Evolutionary conservation across 2,329 filamentous ascomycete species (phyloP).

Genomic region (Piedraia hortae): DNA sequence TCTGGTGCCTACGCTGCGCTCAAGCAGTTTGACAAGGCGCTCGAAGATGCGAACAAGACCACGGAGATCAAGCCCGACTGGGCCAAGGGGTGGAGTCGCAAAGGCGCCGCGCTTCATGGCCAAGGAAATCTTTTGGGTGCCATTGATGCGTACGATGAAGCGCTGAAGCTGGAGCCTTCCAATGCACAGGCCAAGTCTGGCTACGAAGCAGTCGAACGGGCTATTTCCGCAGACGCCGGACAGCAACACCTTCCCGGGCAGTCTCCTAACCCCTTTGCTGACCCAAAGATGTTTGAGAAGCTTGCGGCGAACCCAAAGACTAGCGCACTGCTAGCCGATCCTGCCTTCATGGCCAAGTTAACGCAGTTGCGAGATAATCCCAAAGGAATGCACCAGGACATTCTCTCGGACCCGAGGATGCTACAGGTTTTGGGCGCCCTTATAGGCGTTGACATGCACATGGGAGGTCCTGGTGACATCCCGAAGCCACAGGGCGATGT

Average conservation of each 20-base stretch:
- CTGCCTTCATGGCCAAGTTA: slow-evolving; percentile 72
- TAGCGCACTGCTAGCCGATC: slow-evolving; percentile 47
- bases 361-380: slow-evolving; percentile 61
- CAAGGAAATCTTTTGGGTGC: slow-evolving; percentile 62
- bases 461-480: slow-evolving; percentile 17
- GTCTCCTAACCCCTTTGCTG: slow-evolving; percentile 79
- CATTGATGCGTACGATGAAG: slow-evolving; percentile 73
- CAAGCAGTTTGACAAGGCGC: slow-evolving; percentile 58
- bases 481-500: slow-evolving; percentile 38
- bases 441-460: slow-evolving; percentile 70
- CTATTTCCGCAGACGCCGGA: slow-evolving; percentile 50
- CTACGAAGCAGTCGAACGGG: slow-evolving; percentile 57
- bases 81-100: slow-evolving; percentile 87
- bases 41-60: slow-evolving; percentile 78
- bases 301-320: slow-evolving; percentile 90
- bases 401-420: slow-evolving; percentile 62
- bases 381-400: slow-evolving; percentile 46
- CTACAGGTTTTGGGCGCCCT: slow-evolving; percentile 81
- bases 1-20: slow-evolving; percentile 72
- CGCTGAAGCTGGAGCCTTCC: slow-evolving; percentile 70
- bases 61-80: slow-evolving; percentile 91
- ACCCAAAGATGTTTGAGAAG: slow-evolving; percentile 72
- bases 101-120: slow-evolving; percentile 75
- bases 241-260: slow-evolving; percentile 27
- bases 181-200: slow-evolving; percentile 87